A percentile compares a stretch with the other conserved stretches of the same genome.
phyloP scores from a whole-genome alignment of 2,329 filamentous ascomycete species.

The Ceratocystis cacaofunesta region DNA sequence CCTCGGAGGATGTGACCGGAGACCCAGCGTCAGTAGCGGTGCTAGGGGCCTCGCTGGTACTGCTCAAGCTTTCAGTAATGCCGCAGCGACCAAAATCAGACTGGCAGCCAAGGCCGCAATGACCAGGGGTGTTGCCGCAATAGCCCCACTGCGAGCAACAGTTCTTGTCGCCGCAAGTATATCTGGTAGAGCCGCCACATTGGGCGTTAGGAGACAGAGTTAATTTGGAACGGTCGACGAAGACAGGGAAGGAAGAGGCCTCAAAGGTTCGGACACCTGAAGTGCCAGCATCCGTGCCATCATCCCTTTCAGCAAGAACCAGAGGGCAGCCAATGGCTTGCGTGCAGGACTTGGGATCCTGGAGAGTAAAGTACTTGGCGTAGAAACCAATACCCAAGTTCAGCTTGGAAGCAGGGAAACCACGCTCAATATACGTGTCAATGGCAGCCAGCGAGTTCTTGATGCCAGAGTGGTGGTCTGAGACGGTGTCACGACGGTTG shows the following conservation, averaged over 20 bases:
- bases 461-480: no score
- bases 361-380: slow-evolving; percentile 46
- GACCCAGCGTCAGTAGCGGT: no score
- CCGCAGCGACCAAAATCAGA: not conserved
- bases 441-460: no score
- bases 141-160: slow-evolving; percentile 35
- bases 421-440: no score
- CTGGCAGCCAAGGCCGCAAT: not conserved
- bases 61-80: no score
- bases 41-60: no score
- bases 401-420: no score
- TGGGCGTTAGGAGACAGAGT: not conserved
- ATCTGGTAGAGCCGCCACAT: not conserved
- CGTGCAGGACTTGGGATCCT: slow-evolving; percentile 26
- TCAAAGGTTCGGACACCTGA: not conserved
- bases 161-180: slow-evolving; percentile 33
- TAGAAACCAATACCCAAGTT: slow-evolving; percentile 50
- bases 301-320: slow-evolving; percentile 35
- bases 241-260: not conserved
- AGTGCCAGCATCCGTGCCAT: not conserved
- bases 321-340: slow-evolving; percentile 39
- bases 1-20: no score
- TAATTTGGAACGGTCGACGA: not conserved
- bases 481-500: no score
- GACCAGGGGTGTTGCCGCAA: not conserved